Base-by-base conservation (phyloP, 163 green algal species). In the Volvox carteri region DNA sequence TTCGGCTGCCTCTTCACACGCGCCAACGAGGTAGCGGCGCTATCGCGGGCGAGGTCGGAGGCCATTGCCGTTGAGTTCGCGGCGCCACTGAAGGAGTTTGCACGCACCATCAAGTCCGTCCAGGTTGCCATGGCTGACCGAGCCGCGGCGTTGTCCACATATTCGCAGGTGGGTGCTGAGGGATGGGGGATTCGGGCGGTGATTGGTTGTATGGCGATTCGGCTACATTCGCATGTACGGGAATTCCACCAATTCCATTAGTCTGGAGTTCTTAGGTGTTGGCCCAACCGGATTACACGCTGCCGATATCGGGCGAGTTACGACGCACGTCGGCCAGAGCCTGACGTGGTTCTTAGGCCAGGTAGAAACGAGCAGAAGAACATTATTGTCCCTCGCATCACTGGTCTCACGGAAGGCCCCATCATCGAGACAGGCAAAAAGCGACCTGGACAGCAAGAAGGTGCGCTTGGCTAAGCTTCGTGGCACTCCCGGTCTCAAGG, bases 361-460 rank as follows among this genome's bases (percentile, higher is more conserved):
- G n/a, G n/a, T n/a, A n/a, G n/a, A n/a, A n/a, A n/a, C n/a, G n/a
- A n/a, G n/a, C n/a, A n/a, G n/a, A n/a, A n/a, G n/a, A n/a, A n/a
- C n/a, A n/a, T n/a, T n/a, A n/a, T n/a, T n/a, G n/a, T n/a, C n/a
- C n/a, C n/a, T n/a, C n/a, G n/a, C n/a, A n/a, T n/a, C n/a, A n/a
- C n/a, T n/a, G n/a, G n/a, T n/a, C n/a, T n/a, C n/a, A n/a, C n/a
- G n/a, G n/a, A n/a, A n/a, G n/a, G n/a, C n/a, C n/a, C n/a, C n/a
- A n/a, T n/a, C n/a, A n/a, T n/a, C n/a, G n/a, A n/a, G n/a, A 21
- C 90, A 96, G 83, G 95, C 96, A 6, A 94, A 95, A 46, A 81
- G 87, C 41, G 96, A 98, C 33, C 87, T 97, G 50, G 96, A 98
- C 52, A 79, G 76, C 6, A 95, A 95, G 86, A 96, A 96, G 68